Conservation (phyloP, 2,329 filamentous ascomycete genomes). For the Trichoderma arundinaceum region DNA sequence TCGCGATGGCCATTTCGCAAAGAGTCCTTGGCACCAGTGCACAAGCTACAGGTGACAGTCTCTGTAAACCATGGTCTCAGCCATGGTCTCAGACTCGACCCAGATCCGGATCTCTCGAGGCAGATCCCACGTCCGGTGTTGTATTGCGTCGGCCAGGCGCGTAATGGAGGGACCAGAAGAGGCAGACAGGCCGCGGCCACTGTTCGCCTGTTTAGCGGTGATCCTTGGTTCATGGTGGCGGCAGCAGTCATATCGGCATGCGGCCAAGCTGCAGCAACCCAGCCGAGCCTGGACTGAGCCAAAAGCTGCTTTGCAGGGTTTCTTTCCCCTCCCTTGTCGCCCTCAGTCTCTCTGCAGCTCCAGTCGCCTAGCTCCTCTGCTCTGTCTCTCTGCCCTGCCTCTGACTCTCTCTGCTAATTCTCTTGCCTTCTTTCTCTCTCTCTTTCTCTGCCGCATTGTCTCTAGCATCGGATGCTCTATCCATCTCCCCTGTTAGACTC, state of each 20-base stretch:
- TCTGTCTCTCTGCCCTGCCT: background rate
- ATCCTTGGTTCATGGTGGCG: background rate
- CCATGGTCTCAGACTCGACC: constrained; percentile 6
- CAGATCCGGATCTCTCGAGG: background rate
- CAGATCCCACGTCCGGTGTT: background rate
- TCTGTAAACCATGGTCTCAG: background rate
- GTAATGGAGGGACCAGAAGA: no score
- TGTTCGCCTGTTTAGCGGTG: background rate
- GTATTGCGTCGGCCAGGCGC: background rate
- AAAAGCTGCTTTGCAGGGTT: background rate
- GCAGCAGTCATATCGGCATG: background rate
- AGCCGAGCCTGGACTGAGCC: no score
- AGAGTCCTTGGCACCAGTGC: background rate
- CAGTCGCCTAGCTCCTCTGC: background rate
- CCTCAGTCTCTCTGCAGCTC: background rate
- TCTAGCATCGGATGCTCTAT: background rate
- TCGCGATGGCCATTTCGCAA: background rate
- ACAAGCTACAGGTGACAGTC: background rate
- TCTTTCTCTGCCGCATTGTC: background rate
- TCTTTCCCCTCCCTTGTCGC: background rate
- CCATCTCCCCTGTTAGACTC: background rate
- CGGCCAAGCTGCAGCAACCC: background rate
- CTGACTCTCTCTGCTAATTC: background rate
- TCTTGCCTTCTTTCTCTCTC: no score
- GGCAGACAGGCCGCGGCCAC: background rate